These are phyloP conservation scores for Primulina huaijiensis DNA, from an alignment of 257 asterid species.

Conservation along the genomic window DNA sequence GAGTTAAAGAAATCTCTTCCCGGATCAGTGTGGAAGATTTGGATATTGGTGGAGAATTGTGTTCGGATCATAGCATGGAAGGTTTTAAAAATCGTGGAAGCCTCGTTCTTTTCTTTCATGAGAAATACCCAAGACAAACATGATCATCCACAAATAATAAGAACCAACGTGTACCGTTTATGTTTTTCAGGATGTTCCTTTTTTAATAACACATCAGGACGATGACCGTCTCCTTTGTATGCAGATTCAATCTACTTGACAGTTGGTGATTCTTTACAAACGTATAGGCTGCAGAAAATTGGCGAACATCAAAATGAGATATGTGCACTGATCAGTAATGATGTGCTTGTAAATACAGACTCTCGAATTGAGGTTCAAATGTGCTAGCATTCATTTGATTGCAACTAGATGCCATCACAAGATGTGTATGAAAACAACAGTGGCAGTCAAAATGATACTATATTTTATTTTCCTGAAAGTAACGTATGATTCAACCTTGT, in stretches of 20 bases:
- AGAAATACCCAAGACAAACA: no score
- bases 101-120: no score
- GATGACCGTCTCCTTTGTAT: background rate
- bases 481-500: background rate
- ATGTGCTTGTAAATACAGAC: background rate
- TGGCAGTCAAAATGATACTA: constrained; percentile 14
- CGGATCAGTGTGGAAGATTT: no score
- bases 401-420: background rate
- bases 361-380: background rate
- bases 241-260: background rate
- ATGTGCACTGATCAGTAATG: background rate
- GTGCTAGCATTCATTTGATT: background rate
- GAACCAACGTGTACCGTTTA: no score
- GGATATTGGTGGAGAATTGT: no score
- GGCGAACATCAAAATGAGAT: background rate
- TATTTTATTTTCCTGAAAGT: background rate
- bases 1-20: no score
- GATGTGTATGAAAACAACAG: background rate
- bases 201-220: background rate
- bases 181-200: background rate
- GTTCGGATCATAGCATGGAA: no score
- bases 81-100: no score
- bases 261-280: background rate
- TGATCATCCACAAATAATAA: no score
- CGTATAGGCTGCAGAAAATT: background rate